These are phyloP conservation scores for Metarhizium rileyi DNA, from an alignment of 2,329 filamentous ascomycete species.

Conservation along the genomic window DNA sequence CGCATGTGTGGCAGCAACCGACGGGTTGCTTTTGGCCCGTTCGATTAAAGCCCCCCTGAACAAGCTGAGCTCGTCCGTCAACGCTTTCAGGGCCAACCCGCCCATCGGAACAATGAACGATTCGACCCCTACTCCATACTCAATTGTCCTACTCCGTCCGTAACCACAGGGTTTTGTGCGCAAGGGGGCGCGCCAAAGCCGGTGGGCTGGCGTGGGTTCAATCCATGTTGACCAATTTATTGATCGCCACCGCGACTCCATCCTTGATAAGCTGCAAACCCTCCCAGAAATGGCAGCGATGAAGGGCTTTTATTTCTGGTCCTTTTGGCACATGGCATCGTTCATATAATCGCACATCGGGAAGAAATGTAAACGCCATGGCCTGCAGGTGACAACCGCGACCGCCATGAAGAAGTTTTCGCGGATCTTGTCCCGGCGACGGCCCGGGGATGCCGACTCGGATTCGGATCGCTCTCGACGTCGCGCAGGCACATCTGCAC, in stretches of 20 bases:
- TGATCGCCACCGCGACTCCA: too few relatives aligned
- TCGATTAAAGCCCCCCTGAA: background rate
- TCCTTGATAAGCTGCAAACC: too few relatives aligned
- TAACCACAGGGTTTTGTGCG: too few relatives aligned
- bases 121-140: too few relatives aligned
- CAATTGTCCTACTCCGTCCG: too few relatives aligned
- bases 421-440: constrained; percentile 23
- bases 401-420: constrained; percentile 26
- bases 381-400: background rate
- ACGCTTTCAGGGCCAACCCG: too few relatives aligned
- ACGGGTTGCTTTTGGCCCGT: background rate
- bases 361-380: constrained; percentile 2
- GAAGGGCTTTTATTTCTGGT: background rate
- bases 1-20: background rate
- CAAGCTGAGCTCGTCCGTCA: too few relatives aligned
- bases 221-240: too few relatives aligned
- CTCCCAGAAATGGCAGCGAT: too few relatives aligned
- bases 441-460: constrained; percentile 13
- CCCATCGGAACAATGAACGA: too few relatives aligned
- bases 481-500: constrained; percentile 3
- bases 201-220: too few relatives aligned
- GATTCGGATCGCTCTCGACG: constrained; percentile 8
- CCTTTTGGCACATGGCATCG: background rate
- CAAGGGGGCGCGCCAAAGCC: too few relatives aligned
- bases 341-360: background rate